phyloP scores from a whole-genome alignment of 2,329 filamentous ascomycete species.

The Calonectria ilicicola region DNA sequence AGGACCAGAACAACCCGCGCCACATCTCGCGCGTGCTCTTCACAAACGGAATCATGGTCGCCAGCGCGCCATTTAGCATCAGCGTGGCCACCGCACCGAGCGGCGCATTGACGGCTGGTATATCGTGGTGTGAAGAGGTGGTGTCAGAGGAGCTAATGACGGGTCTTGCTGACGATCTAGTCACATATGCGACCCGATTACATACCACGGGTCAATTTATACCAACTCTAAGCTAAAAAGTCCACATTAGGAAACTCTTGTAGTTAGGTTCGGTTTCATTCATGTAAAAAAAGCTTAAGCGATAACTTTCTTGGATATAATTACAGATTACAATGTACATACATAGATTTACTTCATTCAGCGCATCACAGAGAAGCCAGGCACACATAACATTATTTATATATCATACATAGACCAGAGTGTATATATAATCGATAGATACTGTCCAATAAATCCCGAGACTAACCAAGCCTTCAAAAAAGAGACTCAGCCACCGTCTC shows the following conservation, averaged over 20 bases:
- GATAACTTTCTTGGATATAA: too few relatives aligned
- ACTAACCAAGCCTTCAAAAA: not conserved
- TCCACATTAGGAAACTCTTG: not conserved
- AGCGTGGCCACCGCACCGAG: slow-evolving; percentile 60
- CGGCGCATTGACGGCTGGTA: slow-evolving; percentile 53
- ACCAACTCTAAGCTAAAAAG: not conserved
- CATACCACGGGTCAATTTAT: slow-evolving; percentile 41
- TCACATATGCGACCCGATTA: slow-evolving; percentile 23
- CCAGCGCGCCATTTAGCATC: slow-evolving; percentile 56
- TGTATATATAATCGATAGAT: not conserved
- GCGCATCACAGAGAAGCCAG: not conserved
- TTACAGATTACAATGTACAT: too few relatives aligned
- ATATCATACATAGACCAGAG: not conserved
- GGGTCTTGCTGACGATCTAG: slow-evolving; percentile 52
- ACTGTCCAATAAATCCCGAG: not conserved
- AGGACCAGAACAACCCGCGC: slow-evolving; percentile 32
- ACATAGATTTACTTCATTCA: too few relatives aligned
- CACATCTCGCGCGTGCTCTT: slow-evolving; percentile 60
- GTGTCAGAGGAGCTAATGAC: slow-evolving; percentile 54
- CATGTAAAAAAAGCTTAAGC: too few relatives aligned
- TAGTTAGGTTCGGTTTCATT: too few relatives aligned
- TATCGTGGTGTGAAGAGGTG: slow-evolving; percentile 62
- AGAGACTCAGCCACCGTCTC: not conserved
- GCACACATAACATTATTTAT: too few relatives aligned
- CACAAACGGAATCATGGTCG: slow-evolving; percentile 59